Evolutionary conservation across 176 grass and related monocot species (phyloP), one percentile per base, ranked within the genome.

Genomic region (Dactylis glomerata): DNA sequence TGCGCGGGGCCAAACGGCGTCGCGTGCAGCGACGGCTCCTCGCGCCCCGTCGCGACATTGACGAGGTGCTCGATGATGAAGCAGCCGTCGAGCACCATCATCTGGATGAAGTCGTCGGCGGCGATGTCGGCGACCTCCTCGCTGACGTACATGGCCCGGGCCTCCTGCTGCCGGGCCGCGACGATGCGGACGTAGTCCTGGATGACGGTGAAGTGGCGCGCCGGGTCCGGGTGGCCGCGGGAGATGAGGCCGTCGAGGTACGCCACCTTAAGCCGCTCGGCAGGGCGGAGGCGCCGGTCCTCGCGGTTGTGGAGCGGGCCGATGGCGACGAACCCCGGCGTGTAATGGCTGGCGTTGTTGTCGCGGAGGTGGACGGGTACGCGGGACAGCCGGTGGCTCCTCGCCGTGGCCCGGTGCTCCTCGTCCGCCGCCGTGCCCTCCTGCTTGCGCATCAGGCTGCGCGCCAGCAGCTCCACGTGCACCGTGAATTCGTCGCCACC

Each of bases 31-130:
- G 36, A 65, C 67, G 16, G 38, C 47, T 90, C 89, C 3, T 87
- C 89, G 6, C 3, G 23, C 7, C 65, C 27, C 1, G 12, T 31
- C 47, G 30, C 17, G 47, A 87, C 65, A 57, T 90, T 90, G 31
- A 80, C 23, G 30, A 90, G 84, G 67, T 90, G 89, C 49, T 90
- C 89, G 80, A 90, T 34, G 89, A 90, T 41, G 89, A 90, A 87
- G 80, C 89, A 90, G 57, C 84, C 80, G 67, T 90, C 84, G 30
- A 90, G 89, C 19, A 90, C 89, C 74, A 90, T 40, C 89, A 87
- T 83, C 58, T 51, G 46, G 75, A 87, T 27, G 38, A 90, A 42
- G 0, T 84, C 57, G 1, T 90, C 68, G 3, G 84, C 9, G 5
- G 0, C 0, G 1, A 68, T 3, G 7, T 68, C 57, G n/a, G 59